Conservation (phyloP, 345 rosid genomes). For the Arabis alpina region DNA sequence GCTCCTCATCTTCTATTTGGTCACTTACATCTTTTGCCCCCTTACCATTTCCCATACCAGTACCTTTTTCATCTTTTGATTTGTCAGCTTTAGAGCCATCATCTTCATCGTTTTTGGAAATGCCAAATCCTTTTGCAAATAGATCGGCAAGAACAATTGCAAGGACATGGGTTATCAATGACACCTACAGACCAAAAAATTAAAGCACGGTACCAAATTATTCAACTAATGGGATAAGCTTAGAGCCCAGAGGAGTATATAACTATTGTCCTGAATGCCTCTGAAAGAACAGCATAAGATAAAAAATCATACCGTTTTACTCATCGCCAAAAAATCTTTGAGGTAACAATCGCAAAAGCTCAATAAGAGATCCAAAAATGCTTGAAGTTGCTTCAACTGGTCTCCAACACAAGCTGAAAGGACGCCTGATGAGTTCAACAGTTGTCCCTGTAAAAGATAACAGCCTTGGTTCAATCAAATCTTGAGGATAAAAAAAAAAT, state of each 20-base stretch:
- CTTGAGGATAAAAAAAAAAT: conserved; percentile 24
- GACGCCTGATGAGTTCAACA: conserved; percentile 47
- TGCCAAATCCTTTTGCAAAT: conserved; percentile 79
- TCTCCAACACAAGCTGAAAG: conserved; percentile 51
- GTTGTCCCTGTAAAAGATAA: conserved; percentile 60
- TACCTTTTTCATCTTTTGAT: conserved; percentile 72
- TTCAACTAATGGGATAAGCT: too few relatives aligned
- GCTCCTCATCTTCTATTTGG: conserved; percentile 90
- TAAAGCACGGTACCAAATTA: background rate
- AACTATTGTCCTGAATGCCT: conserved; percentile 2
- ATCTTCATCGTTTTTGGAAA: conserved; percentile 60
- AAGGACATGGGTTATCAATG: conserved; percentile 73
- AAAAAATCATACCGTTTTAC: conserved; percentile 60
- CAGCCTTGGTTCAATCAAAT: conserved; percentile 27
- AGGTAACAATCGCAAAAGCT: conserved; percentile 64
- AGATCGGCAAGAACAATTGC: conserved; percentile 71
- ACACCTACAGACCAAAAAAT: conserved; percentile 57
- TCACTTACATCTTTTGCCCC: conserved; percentile 89
- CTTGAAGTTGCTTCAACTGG: conserved; percentile 55
- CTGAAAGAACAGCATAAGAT: conserved; percentile 17
- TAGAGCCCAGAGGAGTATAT: too few relatives aligned
- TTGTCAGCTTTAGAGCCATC: conserved; percentile 54
- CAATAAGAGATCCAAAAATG: conserved; percentile 57
- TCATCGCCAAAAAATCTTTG: conserved; percentile 65
- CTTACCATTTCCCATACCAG: conserved; percentile 92